Evolutionary conservation across 139 green algal species (phyloP).

Genomic region (Chlorella sp.): DNA sequence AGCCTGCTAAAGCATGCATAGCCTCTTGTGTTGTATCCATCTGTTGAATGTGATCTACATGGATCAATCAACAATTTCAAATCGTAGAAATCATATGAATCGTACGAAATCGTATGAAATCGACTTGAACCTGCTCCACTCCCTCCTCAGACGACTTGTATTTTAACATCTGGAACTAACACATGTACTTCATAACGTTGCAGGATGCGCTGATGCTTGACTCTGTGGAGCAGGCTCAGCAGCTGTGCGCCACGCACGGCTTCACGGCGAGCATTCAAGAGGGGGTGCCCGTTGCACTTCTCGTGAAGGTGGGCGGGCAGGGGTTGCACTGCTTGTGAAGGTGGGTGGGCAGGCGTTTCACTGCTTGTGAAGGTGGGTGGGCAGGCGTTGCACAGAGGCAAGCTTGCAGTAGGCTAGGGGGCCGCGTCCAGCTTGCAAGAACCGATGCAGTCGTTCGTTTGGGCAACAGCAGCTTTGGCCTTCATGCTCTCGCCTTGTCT

Average conservation of each 20-base stretch:
- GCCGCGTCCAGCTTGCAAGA: not conserved
- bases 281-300: not conserved
- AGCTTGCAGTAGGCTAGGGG: not conserved
- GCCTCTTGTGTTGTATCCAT: too few species aligned
- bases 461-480: not conserved
- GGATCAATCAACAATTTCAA: too few species aligned
- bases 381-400: not conserved
- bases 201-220: conserved; percentile 44
- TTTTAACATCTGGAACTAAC: not conserved
- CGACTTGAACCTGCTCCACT: too few species aligned
- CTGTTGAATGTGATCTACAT: too few species aligned
- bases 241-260: conserved; percentile 29
- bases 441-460: not conserved
- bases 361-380: conserved; percentile 5
- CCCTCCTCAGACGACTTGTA: too few species aligned
- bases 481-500: not conserved
- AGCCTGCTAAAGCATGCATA: too few species aligned
- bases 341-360: not conserved
- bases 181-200: not conserved
- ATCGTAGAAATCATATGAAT: too few species aligned
- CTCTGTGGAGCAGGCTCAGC: conserved; percentile 17
- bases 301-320: conserved; percentile 1
- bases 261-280: not conserved
- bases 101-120: too few species aligned
- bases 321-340: conserved; percentile 7